Evolutionary conservation across 805 yeast genomes (phyloP).

Genomic region (Pichia gijzeniarum): DNA sequence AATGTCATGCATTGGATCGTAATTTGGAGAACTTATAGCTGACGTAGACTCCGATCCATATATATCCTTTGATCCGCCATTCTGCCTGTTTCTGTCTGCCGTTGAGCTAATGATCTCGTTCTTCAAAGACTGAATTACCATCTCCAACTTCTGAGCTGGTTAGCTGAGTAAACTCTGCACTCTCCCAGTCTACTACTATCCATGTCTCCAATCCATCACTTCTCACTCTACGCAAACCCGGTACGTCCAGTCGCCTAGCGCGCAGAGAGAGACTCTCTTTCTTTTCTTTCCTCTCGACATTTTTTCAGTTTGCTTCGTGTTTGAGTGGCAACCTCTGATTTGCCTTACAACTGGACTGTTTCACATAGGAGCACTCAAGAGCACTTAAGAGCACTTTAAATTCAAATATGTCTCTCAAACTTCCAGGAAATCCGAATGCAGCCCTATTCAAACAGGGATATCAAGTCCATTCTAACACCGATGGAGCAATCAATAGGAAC

Average conservation of each 20-base stretch:
- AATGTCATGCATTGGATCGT: slow-evolving; percentile 51
- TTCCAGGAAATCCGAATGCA: slow-evolving; percentile 89
- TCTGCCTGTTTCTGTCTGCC: not conserved
- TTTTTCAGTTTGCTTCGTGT: no score
- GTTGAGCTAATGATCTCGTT: not conserved
- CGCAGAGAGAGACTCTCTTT: no score
- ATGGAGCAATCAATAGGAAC: slow-evolving; percentile 90
- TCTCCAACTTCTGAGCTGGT: not conserved
- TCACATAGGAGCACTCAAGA: no score
- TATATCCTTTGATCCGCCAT: not conserved
- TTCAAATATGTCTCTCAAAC: slow-evolving; percentile 69
- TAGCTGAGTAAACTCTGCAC: not conserved
- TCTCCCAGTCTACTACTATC: not conserved
- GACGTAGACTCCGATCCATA: not conserved
- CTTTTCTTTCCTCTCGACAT: no score
- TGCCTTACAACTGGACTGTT: no score
- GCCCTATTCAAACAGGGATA: slow-evolving; percentile 96
- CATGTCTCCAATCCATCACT: not conserved
- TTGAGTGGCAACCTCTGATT: no score
- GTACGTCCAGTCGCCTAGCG: no score
- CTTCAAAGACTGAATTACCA: not conserved
- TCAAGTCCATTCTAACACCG: slow-evolving; percentile 77
- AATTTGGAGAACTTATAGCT: slow-evolving; percentile 33
- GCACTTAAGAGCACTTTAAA: no score
- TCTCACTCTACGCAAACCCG: not conserved